Base-by-base conservation (phyloP, 352 stramenopile genomes). In the Phytophthora pseudosyringae region DNA sequence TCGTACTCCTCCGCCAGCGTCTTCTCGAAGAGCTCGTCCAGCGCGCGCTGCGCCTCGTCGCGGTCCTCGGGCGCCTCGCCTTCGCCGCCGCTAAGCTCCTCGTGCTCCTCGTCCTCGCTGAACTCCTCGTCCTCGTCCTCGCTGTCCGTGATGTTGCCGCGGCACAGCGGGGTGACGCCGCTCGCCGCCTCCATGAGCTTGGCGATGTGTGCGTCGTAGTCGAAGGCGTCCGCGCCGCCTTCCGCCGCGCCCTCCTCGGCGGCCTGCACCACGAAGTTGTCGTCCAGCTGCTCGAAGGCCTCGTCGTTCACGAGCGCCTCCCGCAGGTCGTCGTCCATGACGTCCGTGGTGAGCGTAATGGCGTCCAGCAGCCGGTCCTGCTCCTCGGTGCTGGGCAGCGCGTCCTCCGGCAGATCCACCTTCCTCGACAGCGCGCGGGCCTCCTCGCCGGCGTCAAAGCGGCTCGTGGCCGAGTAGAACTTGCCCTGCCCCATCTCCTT, bases 201-300 rank as follows among this genome's bases (percentile, higher is more conserved):
- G 32, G 89, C 91, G 62, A 98, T 97, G 62, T 98, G 93, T 16
- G 89, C 89, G 45, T 98, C 92, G 67, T 98, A 98, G 64, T 98
- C 93, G 67, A 98, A 98, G 7, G 79, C 89, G 45, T 89, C 88
- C 4, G 26, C 28, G 0, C 25, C 64, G 31, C 46, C 64, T 13
- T 65, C 70, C 3, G 90, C 78, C 1, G 44, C 52, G 21, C 81
- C 76, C 13, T 89, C 77, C 25, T 68, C 41, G 15, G 87, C 78
- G 0, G 91, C 91, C 57, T 97, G 86, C 35, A 77, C 43, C 62
- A 98, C 74, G 48, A 98, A 98, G 55, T 98, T 91, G 56, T 98
- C 94, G 62, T 98, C 87, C 16, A 98, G 72, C 59, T 95, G 75
- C 58, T 97, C 90, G 54, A 95, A 96, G 15, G 81, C 87, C 28